Evolutionary conservation across 2,329 filamentous ascomycete genomes (phyloP), one percentile per base, ranked within the genome.

Genomic region (Penicillium glabrum): DNA sequence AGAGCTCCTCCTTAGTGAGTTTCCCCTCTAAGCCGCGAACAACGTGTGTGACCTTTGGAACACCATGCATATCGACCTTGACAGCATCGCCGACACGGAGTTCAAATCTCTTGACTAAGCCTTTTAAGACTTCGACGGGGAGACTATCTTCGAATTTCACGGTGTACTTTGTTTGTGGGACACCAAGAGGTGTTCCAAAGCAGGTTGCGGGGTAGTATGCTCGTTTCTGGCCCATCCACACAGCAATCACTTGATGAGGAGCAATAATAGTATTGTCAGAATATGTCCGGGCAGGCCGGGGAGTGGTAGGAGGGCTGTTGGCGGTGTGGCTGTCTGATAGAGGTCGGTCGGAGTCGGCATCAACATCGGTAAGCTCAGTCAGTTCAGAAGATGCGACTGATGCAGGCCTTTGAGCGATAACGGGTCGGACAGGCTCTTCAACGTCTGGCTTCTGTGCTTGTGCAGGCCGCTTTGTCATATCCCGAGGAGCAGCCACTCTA

Each of bases 121-220:
- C 69, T 37, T 67, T 68, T 37, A 73, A 67, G 4, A 81, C 69
- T 24, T 75, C 76, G 47, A 77, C 68, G 5, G 75, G 71, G 21
- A 61, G 62, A 53, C 73, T 76, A 50, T 79, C 78, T 60, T 78
- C 77, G 58, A 80, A 81, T 47, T 75, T 72, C 24, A 81, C 73
- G 14, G 74, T 69, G 62, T 81, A 80, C 29, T 77, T 78, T 37
- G 64, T 64, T 50, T 78, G 72, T 0, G 70, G 64, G 11, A 72
- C 68, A 3, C 70, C 65, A 45, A 74, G 68, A 21, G 79, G 72
- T 16, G 71, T 72, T 3, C 80, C 81, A 33, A 86, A 68, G 62
- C 80, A 87, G n/a, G 79, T 83, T 9, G 82, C 85, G 47, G 85
- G 83, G 65, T 85, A 86, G 66, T 82, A 87, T n/a, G 74, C 77